phyloP scores from a whole-genome alignment of 1,139 yeast species.

The Candida neerlandica region DNA sequence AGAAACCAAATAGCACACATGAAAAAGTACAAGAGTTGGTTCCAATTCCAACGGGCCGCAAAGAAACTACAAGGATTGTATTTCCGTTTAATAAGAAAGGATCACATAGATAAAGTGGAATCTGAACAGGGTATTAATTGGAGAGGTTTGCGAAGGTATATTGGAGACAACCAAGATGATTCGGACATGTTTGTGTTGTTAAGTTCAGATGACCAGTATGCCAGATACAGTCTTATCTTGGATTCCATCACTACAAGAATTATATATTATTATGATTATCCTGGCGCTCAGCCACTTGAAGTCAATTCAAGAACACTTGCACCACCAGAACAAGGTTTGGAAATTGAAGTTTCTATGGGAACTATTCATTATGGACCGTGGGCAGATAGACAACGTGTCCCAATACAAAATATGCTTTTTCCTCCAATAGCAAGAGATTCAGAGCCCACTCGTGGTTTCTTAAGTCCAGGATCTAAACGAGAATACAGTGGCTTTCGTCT shows the following conservation, averaged over 20 bases:
- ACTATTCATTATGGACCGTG: constrained; percentile 91
- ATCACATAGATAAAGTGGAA: neutral
- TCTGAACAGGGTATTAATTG: constrained; percentile 22
- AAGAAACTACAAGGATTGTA: constrained; percentile 16
- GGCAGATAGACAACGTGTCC: constrained; percentile 83
- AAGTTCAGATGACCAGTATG: constrained; percentile 66
- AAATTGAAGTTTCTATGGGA: constrained; percentile 59
- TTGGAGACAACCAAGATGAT: constrained; percentile 37
- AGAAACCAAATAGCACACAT: constrained; percentile 17
- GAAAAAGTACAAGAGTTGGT: constrained; percentile 24
- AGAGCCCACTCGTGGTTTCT: constrained; percentile 40
- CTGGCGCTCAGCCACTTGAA: constrained; percentile 58
- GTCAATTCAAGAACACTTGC: constrained; percentile 14
- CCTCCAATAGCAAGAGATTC: constrained; percentile 70
- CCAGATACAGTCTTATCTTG: constrained; percentile 73
- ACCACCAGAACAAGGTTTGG: constrained; percentile 66
- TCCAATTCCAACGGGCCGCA: constrained; percentile 25
- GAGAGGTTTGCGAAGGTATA: constrained; percentile 47
- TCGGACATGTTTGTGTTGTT: constrained; percentile 34
- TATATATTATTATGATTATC: constrained; percentile 67
- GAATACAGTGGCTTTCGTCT: constrained; percentile 58
- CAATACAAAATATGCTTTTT: constrained; percentile 64
- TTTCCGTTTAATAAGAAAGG: neutral
- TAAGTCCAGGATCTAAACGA: constrained; percentile 52
- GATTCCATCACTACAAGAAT: constrained; percentile 60